Evolutionary conservation across 371 early-diverging fungal genomes (phyloP).

Genomic region (Dichotomocladium elegans): DNA sequence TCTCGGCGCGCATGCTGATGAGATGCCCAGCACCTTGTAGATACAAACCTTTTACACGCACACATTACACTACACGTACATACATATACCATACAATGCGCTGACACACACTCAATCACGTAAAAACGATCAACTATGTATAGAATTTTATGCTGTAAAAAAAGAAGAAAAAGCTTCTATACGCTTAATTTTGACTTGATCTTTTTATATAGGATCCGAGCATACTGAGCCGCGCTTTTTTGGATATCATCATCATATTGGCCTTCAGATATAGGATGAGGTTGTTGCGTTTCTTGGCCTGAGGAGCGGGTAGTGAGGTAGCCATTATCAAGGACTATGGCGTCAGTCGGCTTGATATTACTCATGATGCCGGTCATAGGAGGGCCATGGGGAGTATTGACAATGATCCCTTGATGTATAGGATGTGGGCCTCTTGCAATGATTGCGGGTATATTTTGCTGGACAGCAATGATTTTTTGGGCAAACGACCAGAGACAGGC

Average conservation of each 20-base stretch:
- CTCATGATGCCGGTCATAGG: neutral
- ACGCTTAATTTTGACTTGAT: neutral
- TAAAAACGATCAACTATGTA: neutral
- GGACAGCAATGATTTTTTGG: conserved; percentile 21
- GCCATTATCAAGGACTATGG: neutral
- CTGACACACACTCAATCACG: no score
- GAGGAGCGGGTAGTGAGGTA: no score
- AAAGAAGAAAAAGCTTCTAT: neutral
- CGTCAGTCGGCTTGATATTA: conserved; percentile 4
- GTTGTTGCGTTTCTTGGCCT: neutral
- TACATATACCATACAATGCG: neutral
- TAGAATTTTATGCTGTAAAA: neutral
- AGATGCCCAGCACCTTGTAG: conserved; percentile 6
- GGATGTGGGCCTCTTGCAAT: conserved; percentile 2
- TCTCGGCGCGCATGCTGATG: conserved; percentile 1
- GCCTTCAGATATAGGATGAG: neutral
- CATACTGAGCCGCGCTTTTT: conserved; percentile 7
- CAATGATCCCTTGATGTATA: neutral
- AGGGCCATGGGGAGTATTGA: neutral
- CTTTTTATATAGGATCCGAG: neutral
- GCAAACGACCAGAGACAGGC: conserved; percentile 33
- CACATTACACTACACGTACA: neutral
- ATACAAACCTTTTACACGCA: neutral
- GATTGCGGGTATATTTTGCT: conserved; percentile 1
- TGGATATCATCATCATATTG: neutral